Conservation (phyloP, 345 rosid species). For the Hibiscus tridactylites region DNA sequence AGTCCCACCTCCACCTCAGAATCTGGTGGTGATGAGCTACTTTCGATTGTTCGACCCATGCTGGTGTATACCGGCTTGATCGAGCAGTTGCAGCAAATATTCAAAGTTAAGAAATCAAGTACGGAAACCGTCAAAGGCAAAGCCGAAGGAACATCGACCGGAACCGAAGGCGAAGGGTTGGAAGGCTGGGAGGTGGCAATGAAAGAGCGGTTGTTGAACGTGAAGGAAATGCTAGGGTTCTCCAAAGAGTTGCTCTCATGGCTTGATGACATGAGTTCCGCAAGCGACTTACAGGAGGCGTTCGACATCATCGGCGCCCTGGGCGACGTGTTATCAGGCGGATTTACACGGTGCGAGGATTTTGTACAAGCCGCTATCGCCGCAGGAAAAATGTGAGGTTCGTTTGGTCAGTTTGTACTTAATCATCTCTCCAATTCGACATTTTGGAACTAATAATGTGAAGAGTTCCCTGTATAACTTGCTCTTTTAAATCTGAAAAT, state of each 20-base stretch:
- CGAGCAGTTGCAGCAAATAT: conserved; percentile 80
- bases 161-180: conserved; percentile 34
- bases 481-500: not conserved
- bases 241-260: conserved; percentile 75
- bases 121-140: conserved; percentile 25
- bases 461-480: not conserved
- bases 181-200: conserved; percentile 76
- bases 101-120: conserved; percentile 48
- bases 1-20: conserved; percentile 28
- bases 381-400: conserved; percentile 36
- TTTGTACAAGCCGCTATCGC: conserved; percentile 66
- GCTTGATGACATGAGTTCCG: conserved; percentile 75
- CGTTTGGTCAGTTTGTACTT: not conserved
- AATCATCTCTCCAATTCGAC: not conserved
- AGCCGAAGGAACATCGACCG: conserved; percentile 24
- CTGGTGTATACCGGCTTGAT: conserved; percentile 50
- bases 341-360: conserved; percentile 55
- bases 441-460: not conserved
- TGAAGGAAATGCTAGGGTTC: conserved; percentile 74
- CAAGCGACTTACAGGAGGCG: conserved; percentile 76
- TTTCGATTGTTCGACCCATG: conserved; percentile 49
- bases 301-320: conserved; percentile 75
- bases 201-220: conserved; percentile 66
- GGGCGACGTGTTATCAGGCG: conserved; percentile 69
- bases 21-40: conserved; percentile 42